phyloP scores from a whole-genome alignment of 305 asterid genomes.

The Fraxinus angustifolia region DNA sequence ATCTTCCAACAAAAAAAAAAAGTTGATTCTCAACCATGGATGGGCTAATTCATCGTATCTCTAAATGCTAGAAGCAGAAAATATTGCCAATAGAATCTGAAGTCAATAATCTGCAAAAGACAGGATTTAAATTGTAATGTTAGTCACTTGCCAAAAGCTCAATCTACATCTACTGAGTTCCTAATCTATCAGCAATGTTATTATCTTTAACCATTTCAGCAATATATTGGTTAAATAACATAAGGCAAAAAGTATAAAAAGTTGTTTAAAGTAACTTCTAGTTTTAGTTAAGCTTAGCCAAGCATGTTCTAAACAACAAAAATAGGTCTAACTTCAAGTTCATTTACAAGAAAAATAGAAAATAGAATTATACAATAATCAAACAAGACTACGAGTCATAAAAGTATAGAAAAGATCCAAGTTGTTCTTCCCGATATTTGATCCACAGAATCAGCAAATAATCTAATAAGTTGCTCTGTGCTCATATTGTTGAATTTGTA shows the following conservation, averaged over 20 bases:
- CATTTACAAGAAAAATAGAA: neutral
- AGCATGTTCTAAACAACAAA: neutral
- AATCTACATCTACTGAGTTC: neutral
- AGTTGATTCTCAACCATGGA: neutral
- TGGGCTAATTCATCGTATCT: neutral
- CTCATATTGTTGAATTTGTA: conserved; percentile 17
- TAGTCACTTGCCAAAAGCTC: neutral
- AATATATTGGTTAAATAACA: neutral
- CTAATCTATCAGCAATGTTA: neutral
- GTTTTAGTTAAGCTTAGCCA: neutral
- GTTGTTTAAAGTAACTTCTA: neutral
- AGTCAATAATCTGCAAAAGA: neutral
- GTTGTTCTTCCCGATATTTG: neutral
- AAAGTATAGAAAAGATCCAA: neutral
- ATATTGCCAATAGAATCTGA: neutral
- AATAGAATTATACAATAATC: neutral
- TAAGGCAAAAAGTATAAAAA: neutral
- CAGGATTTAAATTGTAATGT: neutral
- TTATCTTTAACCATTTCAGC: neutral
- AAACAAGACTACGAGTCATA: neutral
- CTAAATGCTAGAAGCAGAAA: neutral
- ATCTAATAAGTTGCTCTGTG: neutral
- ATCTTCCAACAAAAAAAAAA: neutral
- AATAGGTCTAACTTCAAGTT: neutral
- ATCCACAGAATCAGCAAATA: neutral